Conservation (phyloP, 2,329 filamentous ascomycete genomes). For the Penicillium rolfsii region DNA sequence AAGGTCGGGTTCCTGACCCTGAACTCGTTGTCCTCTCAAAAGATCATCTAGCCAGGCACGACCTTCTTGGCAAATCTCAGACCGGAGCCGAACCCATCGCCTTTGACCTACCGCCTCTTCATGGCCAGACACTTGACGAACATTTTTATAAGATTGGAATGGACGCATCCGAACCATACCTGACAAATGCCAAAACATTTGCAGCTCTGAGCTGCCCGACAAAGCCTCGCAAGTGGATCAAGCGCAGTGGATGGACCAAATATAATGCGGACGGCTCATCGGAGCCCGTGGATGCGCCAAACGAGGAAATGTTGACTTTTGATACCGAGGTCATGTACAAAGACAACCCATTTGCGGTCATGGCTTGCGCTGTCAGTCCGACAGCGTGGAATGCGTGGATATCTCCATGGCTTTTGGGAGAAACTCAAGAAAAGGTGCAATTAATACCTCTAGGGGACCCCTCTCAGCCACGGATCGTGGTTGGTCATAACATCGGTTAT, state of each 20-base stretch:
- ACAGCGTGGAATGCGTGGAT: slow-evolving; percentile 97
- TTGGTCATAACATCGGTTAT: slow-evolving; percentile 96
- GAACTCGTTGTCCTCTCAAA: slow-evolving; percentile 78
- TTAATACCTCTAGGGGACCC: slow-evolving; percentile 85
- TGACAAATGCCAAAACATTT: slow-evolving; percentile 75
- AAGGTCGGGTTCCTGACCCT: slow-evolving; percentile 58
- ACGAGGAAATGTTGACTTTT: slow-evolving; percentile 83
- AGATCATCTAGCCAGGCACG: slow-evolving; percentile 82
- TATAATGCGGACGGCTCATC: slow-evolving; percentile 74
- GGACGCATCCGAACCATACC: slow-evolving; percentile 83
- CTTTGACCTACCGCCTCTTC: slow-evolving; percentile 80
- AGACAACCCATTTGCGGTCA: slow-evolving; percentile 86
- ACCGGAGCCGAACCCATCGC: slow-evolving; percentile 74
- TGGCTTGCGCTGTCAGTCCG: slow-evolving; percentile 90
- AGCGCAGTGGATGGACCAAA: slow-evolving; percentile 88
- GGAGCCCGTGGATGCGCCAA: slow-evolving; percentile 74
- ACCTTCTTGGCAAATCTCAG: slow-evolving; percentile 86
- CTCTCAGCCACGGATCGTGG: slow-evolving; percentile 71
- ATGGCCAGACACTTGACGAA: slow-evolving; percentile 83
- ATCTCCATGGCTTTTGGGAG: slow-evolving; percentile 89
- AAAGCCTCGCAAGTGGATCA: slow-evolving; percentile 73
- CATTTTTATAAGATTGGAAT: slow-evolving; percentile 89
- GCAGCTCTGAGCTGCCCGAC: slow-evolving; percentile 61
- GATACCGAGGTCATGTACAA: slow-evolving; percentile 98
- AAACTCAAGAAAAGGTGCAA: slow-evolving; percentile 76